Evolutionary conservation across 108 stramenopile genomes (phyloP).

Genomic region (Aurantiochytrium sp.): DNA sequence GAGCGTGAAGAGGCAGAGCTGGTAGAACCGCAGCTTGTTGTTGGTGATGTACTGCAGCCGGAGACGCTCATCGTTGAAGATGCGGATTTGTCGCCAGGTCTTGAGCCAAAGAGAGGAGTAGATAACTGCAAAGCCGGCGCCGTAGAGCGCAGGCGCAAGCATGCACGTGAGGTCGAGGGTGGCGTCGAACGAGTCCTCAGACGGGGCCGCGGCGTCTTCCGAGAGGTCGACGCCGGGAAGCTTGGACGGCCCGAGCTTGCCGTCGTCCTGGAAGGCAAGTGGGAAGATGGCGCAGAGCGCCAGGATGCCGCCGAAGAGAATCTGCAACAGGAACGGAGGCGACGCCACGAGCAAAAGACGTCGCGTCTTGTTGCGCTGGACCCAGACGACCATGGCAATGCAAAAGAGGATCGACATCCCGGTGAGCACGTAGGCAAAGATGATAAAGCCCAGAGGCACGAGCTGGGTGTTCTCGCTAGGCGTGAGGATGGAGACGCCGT

Average conservation of each 20-base stretch:
- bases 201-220: background rate
- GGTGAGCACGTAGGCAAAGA: background rate
- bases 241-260: background rate
- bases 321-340: conserved; percentile 8
- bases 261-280: background rate
- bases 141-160: background rate
- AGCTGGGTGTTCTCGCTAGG: background rate
- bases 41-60: background rate
- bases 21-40: background rate
- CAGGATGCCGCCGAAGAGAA: background rate
- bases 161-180: background rate
- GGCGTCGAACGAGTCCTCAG: background rate
- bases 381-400: background rate
- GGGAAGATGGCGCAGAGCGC: background rate
- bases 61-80: background rate
- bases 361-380: background rate
- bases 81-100: background rate
- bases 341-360: background rate
- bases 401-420: background rate
- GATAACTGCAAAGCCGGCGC: background rate
- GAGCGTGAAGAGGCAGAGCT: background rate
- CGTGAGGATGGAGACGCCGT: background rate
- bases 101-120: conserved; percentile 20
- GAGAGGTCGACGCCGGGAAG: background rate
- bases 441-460: background rate